Evolutionary conservation across 1,284 basidiomycete species (phyloP), one percentile per base, ranked within the genome.

Genomic region (Erythrobasidium hasegawianum): DNA sequence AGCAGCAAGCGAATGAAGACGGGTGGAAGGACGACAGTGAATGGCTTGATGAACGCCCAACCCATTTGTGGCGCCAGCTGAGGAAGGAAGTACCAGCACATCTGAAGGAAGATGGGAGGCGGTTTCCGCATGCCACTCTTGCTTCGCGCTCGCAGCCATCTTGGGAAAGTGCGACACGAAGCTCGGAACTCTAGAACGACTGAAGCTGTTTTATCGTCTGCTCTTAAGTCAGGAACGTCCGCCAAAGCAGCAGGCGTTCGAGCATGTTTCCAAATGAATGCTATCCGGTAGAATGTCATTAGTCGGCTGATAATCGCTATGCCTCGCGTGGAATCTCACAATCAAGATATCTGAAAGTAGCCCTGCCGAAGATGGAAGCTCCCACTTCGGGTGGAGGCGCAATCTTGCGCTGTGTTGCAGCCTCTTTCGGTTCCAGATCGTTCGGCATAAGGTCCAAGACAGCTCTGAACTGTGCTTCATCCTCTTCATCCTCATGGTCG

Each of bases 1-100:
- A 84, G 77, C 14, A 83, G 74, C 5, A 79, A 76, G 40, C 80
- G 79, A 13, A 83, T 75, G 67, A 81, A 81, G 33, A 79, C 73
- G 0, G 82, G 79, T 1, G 82, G 80, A 8, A 81, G 73, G 54
- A 81, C 79, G 58, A 77, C 74, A n/a, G 81, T 72, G 2, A 76
- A 71, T 49, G 80, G 80, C 57, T 79, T 79, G 29, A 79, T 41
- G 38, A 77, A 69, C 0, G 80, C 75, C 76, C 78, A 83, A 26
- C 77, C 47, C 74, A 80, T 72, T 27, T 77, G 76, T 16, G 71
- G 68, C 11, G 73, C 64, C 55, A 76, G 68, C 29, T 75, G 68
- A 18, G 72, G 71, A 39, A 72, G 69, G 71, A 80, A 79, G 72
- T 78, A 76, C 60, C 72, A 74, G 10, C 79, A 64, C 2, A 81